Conservation (phyloP, 106 monocot genomes). For the Amphibolis antarctica region DNA sequence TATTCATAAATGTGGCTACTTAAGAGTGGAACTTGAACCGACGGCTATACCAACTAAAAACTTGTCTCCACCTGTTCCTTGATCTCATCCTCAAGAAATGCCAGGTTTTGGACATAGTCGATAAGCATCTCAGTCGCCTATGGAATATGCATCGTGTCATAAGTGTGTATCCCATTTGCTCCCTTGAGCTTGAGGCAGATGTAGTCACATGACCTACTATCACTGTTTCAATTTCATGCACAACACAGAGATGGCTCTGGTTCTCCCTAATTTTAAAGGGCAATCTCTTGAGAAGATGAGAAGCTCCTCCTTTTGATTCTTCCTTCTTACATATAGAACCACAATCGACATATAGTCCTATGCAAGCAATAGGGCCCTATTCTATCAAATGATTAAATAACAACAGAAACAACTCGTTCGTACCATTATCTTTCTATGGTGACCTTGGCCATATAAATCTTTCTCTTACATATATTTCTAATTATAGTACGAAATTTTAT, state of each 20-base stretch:
- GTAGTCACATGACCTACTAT: slow-evolving; percentile 57
- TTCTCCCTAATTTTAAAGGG: slow-evolving; percentile 74
- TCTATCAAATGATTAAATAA: neutral
- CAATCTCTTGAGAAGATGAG: slow-evolving; percentile 55
- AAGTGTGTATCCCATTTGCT: slow-evolving; percentile 71
- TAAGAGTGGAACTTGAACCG: neutral
- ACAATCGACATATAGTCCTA: slow-evolving; percentile 50
- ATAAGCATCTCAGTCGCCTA: slow-evolving; percentile 50
- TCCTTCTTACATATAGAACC: slow-evolving; percentile 65
- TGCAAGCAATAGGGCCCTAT: neutral
- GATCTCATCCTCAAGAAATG: slow-evolving; percentile 58
- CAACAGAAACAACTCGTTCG: neutral
- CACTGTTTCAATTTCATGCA: slow-evolving; percentile 50
- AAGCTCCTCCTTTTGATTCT: slow-evolving; percentile 36
- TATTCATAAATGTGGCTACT: neutral
- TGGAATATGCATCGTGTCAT: slow-evolving; percentile 43
- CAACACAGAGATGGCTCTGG: slow-evolving; percentile 35
- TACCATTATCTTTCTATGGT: no score
- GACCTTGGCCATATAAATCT: no score
- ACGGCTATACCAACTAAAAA: no score
- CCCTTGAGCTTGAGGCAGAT: slow-evolving; percentile 64
- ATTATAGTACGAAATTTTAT: no score
- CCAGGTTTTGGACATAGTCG: slow-evolving; percentile 62
- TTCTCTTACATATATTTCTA: neutral
- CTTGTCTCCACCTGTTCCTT: slow-evolving; percentile 47